Conservation (phyloP, 1,139 yeast genomes). For the Hansenula sp. region DNA sequence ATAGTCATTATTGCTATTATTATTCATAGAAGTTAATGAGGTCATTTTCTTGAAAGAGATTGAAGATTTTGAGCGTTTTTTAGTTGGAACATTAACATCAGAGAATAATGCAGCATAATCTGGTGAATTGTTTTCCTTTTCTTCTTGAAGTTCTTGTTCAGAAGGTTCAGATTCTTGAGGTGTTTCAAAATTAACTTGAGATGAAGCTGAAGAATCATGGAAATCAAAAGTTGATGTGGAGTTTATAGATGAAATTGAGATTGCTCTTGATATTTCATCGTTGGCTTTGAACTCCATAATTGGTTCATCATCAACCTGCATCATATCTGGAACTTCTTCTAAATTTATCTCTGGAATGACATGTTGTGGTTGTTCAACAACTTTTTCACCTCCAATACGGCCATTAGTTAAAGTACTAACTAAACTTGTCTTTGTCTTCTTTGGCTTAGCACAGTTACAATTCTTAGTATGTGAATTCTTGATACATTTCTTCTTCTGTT, state of each 20-base stretch:
- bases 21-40: background rate
- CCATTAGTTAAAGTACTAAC: constrained; percentile 20
- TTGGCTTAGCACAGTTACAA: constrained; percentile 12
- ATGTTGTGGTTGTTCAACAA: constrained; percentile 6
- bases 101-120: constrained; percentile 25
- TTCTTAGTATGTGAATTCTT: constrained; percentile 13
- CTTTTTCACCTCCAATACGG: constrained; percentile 14
- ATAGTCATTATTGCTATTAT: background rate
- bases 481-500: constrained; percentile 7
- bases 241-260: background rate
- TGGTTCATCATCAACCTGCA: background rate
- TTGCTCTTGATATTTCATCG: background rate
- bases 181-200: background rate
- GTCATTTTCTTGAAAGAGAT: constrained; percentile 11
- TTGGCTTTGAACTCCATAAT: constrained; percentile 1
- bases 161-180: background rate
- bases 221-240: background rate
- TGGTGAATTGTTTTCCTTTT: constrained; percentile 14
- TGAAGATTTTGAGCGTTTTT: constrained; percentile 14
- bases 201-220: background rate
- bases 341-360: background rate
- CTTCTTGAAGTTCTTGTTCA: background rate
- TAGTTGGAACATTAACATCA: constrained; percentile 14
- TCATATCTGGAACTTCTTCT: background rate
- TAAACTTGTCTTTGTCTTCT: constrained; percentile 16